Evolutionary conservation across 441 rosid genomes (phyloP).

Genomic region (Lepidium campestre): DNA sequence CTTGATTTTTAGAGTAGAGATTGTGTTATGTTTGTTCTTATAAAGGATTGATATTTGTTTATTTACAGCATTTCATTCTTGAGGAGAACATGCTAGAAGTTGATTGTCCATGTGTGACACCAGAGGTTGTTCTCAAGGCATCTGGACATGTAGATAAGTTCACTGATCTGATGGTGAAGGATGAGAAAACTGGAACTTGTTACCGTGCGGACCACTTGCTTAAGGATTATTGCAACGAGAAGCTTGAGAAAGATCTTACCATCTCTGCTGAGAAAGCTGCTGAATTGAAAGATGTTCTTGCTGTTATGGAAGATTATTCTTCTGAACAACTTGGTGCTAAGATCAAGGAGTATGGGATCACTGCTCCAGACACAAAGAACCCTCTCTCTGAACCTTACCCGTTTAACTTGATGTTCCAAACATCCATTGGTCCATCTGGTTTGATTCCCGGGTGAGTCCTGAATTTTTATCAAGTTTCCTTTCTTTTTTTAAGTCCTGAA

Average conservation of each 20-base stretch:
- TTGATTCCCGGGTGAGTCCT: slow-evolving; percentile 34
- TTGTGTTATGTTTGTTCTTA: background rate
- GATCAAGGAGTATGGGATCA: slow-evolving; percentile 58
- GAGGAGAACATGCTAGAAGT: slow-evolving; percentile 55
- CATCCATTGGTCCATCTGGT: slow-evolving; percentile 52
- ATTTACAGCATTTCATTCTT: slow-evolving; percentile 38
- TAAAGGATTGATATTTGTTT: background rate
- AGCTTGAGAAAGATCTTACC: slow-evolving; percentile 39
- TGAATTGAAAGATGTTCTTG: slow-evolving; percentile 39
- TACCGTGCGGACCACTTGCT: slow-evolving; percentile 51
- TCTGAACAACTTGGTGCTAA: slow-evolving; percentile 66
- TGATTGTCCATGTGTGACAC: slow-evolving; percentile 48
- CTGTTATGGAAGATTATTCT: slow-evolving; percentile 52
- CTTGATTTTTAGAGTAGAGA: background rate
- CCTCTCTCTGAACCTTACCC: slow-evolving; percentile 47
- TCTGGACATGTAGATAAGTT: slow-evolving; percentile 56
- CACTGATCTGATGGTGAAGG: slow-evolving; percentile 57
- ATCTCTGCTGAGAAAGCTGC: slow-evolving; percentile 39
- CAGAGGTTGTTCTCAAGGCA: slow-evolving; percentile 44
- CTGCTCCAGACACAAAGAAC: slow-evolving; percentile 44
- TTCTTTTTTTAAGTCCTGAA: background rate
- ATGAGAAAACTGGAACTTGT: slow-evolving; percentile 45
- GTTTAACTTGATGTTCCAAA: slow-evolving; percentile 49
- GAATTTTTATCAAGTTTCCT: background rate
- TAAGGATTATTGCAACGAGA: slow-evolving; percentile 44